Conservation (phyloP, 192 early-diverging fungal genomes). For the Spinellus fusiger region DNA sequence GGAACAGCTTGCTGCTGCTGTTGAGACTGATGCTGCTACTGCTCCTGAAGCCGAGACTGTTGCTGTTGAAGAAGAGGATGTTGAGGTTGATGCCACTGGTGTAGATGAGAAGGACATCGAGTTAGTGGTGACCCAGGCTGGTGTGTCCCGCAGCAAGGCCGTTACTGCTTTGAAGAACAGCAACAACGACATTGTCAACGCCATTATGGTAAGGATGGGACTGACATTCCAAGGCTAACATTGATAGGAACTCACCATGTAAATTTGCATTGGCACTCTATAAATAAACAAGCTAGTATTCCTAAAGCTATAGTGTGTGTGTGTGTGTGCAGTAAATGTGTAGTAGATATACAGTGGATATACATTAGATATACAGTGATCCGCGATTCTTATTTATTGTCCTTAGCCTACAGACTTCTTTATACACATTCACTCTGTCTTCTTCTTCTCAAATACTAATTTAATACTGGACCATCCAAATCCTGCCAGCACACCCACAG, state of each 20-base stretch:
- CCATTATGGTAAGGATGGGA: slow-evolving; percentile 32
- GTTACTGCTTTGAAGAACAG: slow-evolving; percentile 86
- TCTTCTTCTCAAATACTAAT: slow-evolving; percentile 15
- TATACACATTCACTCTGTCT: slow-evolving; percentile 16
- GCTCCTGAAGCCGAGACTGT: slow-evolving; percentile 45
- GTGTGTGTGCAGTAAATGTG: too few species aligned
- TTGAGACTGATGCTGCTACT: slow-evolving; percentile 34
- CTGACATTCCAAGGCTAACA: too few species aligned
- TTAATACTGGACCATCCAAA: slow-evolving; percentile 19
- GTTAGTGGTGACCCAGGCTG: slow-evolving; percentile 89
- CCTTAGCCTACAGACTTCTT: not conserved
- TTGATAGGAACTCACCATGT: too few species aligned
- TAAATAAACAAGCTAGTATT: too few species aligned
- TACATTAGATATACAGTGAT: too few species aligned
- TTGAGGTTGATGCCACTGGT: slow-evolving; percentile 80
- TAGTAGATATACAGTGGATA: too few species aligned
- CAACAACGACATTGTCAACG: slow-evolving; percentile 90
- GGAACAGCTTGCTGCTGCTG: slow-evolving; percentile 54
- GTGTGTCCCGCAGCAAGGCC: slow-evolving; percentile 80
- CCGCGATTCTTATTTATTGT: too few species aligned
- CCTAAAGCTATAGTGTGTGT: too few species aligned
- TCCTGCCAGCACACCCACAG: slow-evolving; percentile 30
- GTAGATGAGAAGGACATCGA: slow-evolving; percentile 91
- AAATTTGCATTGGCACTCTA: too few species aligned
- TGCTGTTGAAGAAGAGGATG: slow-evolving; percentile 51